Base-by-base conservation (phyloP, 2,329 filamentous ascomycete species). In the Aplosporella prunicola region DNA sequence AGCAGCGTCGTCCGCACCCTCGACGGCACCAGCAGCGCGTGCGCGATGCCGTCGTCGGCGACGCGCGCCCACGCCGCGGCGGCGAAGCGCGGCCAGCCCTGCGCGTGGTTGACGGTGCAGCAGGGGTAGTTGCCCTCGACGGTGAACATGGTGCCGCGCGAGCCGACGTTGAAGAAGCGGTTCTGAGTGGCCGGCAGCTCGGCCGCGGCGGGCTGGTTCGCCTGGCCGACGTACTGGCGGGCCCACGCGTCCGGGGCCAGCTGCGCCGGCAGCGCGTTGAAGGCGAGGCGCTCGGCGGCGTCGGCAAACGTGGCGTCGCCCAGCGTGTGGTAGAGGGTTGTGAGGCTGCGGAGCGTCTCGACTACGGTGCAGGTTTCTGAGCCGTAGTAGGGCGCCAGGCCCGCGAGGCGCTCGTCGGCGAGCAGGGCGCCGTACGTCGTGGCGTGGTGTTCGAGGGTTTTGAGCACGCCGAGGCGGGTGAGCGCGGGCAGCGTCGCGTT, bases 91-190 rank as follows among this genome's bases (percentile, higher is more conserved):
- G 73, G 71, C 43, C 68, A 72, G 7, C 68, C 73, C 46, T 75
- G 71, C 1, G 64, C 67, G 44, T 75, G 69, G 40, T 76, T 76
- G 41, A 76, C 72, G 1, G 71, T 73, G 45, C 72, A 76, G 52
- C 72, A 76, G 2, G 67, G 66, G 33, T 64, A 73, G 24, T 45
- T 33, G 6, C 68, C 67, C 39, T 72, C 69, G 10, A 74, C 53
- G 1, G 69, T 71, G 47, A 68, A 75, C 0, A 66, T 68, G 25
- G 68, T 61, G 2, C 63, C 63, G 18, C 51, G 49, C 5, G 50
- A 53, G 32, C 66, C 63, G 16, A 68, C 64, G 37, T 72, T 71
- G 38, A 56, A 72, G 49, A 71, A 74, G 0, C 64, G 67, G 6
- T 55, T 57, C 27, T 40, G 49, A 6, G 56, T 51, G n/a, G n/a